These are phyloP conservation scores for Scleroderma citrinum DNA, from an alignment of 768 basidiomycete genomes.

Conservation along the genomic window DNA sequence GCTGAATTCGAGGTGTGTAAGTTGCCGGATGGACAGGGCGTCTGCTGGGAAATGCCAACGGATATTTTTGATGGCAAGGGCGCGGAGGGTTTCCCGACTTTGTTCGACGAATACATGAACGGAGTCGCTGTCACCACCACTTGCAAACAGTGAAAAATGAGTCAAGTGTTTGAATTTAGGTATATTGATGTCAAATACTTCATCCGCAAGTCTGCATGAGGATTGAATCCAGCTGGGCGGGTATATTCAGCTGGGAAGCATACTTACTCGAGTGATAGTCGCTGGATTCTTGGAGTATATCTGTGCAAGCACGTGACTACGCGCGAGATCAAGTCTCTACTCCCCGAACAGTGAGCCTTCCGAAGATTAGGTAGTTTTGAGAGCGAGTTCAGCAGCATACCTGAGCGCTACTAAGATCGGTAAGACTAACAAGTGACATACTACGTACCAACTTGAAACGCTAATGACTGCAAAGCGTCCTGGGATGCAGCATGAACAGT, in stretches of 20 bases:
- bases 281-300: constrained; percentile 46
- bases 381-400: constrained; percentile 65
- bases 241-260: background rate
- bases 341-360: constrained; percentile 56
- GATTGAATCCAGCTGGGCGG: background rate
- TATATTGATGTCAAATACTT: constrained; percentile 39
- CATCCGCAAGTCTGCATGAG: constrained; percentile 29
- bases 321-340: constrained; percentile 44
- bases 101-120: constrained; percentile 46
- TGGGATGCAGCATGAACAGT: constrained; percentile 50
- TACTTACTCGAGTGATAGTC: constrained; percentile 50
- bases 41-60: constrained; percentile 54
- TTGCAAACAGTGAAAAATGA: constrained; percentile 52
- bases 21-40: constrained; percentile 52
- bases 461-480: constrained; percentile 44
- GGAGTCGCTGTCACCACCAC: constrained; percentile 33
- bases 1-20: constrained; percentile 57
- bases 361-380: constrained; percentile 56
- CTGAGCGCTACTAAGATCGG: constrained; percentile 24
- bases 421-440: background rate
- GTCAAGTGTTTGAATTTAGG: constrained; percentile 50
- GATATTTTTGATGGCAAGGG: constrained; percentile 47
- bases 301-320: constrained; percentile 49
- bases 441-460: constrained; percentile 57
- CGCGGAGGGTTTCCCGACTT: constrained; percentile 48